These are phyloP conservation scores for Cymbopogon flexuosus DNA, from an alignment of 202 grass and related monocot species.

Conservation along the genomic window DNA sequence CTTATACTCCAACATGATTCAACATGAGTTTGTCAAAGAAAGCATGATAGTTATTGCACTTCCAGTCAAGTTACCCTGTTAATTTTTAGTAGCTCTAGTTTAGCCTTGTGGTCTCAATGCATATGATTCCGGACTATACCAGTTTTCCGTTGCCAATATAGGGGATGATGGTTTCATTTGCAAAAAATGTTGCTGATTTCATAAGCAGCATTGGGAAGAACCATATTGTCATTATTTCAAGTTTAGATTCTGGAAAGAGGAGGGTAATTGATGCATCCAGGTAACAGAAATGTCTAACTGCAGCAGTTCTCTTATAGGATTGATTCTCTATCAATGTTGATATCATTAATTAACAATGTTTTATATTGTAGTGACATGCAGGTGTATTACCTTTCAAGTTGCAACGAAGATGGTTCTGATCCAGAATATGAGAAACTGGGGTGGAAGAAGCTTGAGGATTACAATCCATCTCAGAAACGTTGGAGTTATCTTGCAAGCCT, in stretches of 20 bases:
- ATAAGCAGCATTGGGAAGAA: conserved; percentile 57
- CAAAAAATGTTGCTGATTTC: conserved; percentile 65
- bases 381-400: conserved; percentile 79
- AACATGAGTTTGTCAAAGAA: not conserved
- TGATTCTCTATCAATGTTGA: not conserved
- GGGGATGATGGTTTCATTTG: conserved; percentile 90
- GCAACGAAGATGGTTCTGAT: conserved; percentile 63
- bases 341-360: conserved; percentile 8
- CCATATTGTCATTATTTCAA: conserved; percentile 82
- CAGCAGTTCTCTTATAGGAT: not conserved
- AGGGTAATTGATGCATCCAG: conserved; percentile 77
- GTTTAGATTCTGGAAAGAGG: conserved; percentile 81
- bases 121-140: not conserved
- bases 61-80: not conserved
- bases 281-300: conserved; percentile 40
- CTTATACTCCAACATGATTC: not conserved
- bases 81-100: not conserved
- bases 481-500: conserved; percentile 66
- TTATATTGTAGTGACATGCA: conserved; percentile 61
- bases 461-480: conserved; percentile 51
- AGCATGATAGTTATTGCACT: not conserved
- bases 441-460: conserved; percentile 76
- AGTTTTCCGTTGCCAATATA: conserved; percentile 24
- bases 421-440: conserved; percentile 67
- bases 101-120: not conserved